Percentiles rank a stretch among this genome's conserved stretches.
Evolutionary conservation across 2,329 filamentous ascomycete species (phyloP).

Genomic region (Xylaria sp.): DNA sequence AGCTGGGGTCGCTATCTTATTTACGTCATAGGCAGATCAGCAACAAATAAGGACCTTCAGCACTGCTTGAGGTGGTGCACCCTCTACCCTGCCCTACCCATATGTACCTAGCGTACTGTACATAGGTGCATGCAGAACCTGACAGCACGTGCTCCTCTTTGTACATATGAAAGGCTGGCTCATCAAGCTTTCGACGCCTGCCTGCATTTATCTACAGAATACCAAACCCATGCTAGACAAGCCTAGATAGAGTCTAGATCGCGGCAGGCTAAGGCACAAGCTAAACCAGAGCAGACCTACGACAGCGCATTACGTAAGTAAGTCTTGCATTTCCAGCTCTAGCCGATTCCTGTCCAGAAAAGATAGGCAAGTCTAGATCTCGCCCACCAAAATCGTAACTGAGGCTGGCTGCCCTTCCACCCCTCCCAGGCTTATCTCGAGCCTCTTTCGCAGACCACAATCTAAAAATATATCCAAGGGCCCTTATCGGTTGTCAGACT

Average conservation of each 20-base stretch:
- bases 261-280: no score
- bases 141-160: constrained; percentile 17
- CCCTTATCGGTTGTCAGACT: constrained; percentile 1
- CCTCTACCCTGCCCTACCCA: no score
- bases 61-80: background rate
- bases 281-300: no score
- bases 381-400: no score
- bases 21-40: constrained; percentile 21
- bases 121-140: background rate
- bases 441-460: background rate
- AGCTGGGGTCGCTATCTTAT: background rate
- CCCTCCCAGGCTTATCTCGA: constrained; percentile 12
- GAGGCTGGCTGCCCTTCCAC: background rate
- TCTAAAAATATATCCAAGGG: background rate
- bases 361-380: no score
- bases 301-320: constrained; percentile 17
- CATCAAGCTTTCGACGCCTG: background rate
- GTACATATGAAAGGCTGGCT: constrained; percentile 25
- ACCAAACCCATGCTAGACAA: no score
- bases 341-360: no score
- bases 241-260: no score
- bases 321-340: no score
- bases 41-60: no score
- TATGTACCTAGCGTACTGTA: no score
- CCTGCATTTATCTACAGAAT: no score